Evolutionary conservation across 2,329 filamentous ascomycete genomes (phyloP).

Genomic region (Conoideocrella luteorostrata): DNA sequence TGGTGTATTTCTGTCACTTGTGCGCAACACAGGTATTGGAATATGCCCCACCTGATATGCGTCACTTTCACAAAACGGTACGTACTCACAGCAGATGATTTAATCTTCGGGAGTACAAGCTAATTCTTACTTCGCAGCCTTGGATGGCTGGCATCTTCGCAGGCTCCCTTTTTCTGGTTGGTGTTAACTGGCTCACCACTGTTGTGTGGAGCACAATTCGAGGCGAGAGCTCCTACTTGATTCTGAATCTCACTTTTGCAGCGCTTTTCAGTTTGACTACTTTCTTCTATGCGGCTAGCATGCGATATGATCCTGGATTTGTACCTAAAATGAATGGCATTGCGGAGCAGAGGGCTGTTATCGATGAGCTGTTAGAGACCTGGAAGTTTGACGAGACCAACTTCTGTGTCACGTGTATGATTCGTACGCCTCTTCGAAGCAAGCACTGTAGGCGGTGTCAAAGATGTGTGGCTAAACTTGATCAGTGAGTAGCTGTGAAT

Average conservation of each 20-base stretch:
- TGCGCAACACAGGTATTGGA: slow-evolving; percentile 69
- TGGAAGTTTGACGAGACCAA: slow-evolving; percentile 93
- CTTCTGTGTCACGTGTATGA: slow-evolving; percentile 94
- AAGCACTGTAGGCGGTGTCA: slow-evolving; percentile 93
- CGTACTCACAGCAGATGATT: slow-evolving; percentile 22
- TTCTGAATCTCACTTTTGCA: slow-evolving; percentile 73
- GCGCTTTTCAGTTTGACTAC: slow-evolving; percentile 57
- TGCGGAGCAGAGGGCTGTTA: slow-evolving; percentile 80
- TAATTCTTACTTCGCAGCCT: slow-evolving; percentile 46
- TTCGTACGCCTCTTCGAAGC: slow-evolving; percentile 82
- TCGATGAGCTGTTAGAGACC: slow-evolving; percentile 74
- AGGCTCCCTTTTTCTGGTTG: slow-evolving; percentile 75
- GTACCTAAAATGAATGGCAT: slow-evolving; percentile 87
- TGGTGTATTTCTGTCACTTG: slow-evolving; percentile 69
- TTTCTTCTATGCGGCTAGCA: slow-evolving; percentile 84
- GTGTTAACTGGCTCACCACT: slow-evolving; percentile 65
- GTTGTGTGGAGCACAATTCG: slow-evolving; percentile 51
- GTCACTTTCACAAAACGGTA: slow-evolving; percentile 82
- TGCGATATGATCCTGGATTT: slow-evolving; percentile 85
- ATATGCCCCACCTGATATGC: slow-evolving; percentile 82
- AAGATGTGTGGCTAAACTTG: slow-evolving; percentile 90
- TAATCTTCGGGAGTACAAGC: background rate
- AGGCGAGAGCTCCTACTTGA: slow-evolving; percentile 42
- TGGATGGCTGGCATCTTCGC: slow-evolving; percentile 94
- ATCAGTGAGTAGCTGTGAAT: slow-evolving; percentile 61